Percentiles rank a stretch among this genome's conserved stretches.
Conservation (phyloP, 768 basidiomycete species). For the Phylloporus sp. region DNA sequence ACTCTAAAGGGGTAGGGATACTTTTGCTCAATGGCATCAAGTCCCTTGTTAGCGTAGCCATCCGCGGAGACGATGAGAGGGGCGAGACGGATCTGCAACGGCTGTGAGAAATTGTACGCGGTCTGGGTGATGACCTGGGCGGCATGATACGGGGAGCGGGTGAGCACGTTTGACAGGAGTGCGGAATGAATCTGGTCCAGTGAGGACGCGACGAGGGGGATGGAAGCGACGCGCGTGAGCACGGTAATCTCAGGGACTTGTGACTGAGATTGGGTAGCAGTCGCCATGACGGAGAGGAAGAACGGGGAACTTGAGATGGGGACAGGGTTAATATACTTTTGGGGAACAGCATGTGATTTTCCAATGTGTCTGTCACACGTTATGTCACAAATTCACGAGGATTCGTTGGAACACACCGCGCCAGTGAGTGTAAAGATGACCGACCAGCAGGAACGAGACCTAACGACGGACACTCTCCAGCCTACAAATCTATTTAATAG, state of each 20-base stretch:
- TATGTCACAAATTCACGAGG: constrained; percentile 20
- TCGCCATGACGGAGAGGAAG: constrained; percentile 32
- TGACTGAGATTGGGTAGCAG: constrained; percentile 26
- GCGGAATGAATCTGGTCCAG: constrained; percentile 57
- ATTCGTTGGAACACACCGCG: too few relatives aligned
- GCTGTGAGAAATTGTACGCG: constrained; percentile 61
- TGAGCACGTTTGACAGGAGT: constrained; percentile 56
- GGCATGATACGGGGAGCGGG: constrained; percentile 59
- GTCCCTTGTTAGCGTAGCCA: constrained; percentile 65
- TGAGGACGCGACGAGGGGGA: constrained; percentile 68
- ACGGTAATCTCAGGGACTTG: constrained; percentile 54
- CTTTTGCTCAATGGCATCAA: constrained; percentile 67
- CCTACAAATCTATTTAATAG: too few relatives aligned
- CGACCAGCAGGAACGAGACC: too few relatives aligned
- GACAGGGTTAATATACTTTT: constrained; percentile 29
- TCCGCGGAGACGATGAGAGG: constrained; percentile 65
- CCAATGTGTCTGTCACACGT: constrained; percentile 18
- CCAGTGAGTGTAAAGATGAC: too few relatives aligned
- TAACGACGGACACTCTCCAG: too few relatives aligned
- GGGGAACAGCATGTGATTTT: constrained; percentile 24
- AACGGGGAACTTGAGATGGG: constrained; percentile 5
- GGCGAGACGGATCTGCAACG: constrained; percentile 60
- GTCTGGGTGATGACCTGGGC: constrained; percentile 58
- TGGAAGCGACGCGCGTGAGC: constrained; percentile 61
- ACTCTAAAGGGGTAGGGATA: constrained; percentile 77